These are phyloP conservation scores for Juncus effusus DNA, from an alignment of 176 grass and related monocot genomes.

Conservation along the genomic window DNA sequence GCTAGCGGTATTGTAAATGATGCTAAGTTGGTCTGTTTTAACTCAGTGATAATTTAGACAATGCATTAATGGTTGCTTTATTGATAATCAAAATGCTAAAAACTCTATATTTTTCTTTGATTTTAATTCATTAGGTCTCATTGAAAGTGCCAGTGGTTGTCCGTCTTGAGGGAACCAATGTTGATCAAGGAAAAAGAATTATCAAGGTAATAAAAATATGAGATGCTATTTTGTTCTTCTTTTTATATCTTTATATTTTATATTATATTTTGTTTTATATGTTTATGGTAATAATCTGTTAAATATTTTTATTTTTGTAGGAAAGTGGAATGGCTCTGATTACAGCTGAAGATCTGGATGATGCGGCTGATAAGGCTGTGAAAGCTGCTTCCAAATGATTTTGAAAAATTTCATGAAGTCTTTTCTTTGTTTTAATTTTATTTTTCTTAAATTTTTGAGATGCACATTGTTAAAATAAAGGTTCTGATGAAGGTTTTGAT, in stretches of 20 bases:
- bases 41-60: not conserved
- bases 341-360: conserved; percentile 96
- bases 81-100: not conserved
- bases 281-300: not conserved
- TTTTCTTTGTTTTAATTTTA: conserved; percentile 3
- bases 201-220: conserved; percentile 68
- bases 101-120: not conserved
- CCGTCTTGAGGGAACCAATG: conserved; percentile 96
- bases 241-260: no score
- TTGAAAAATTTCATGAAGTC: conserved; percentile 11
- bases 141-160: conserved; percentile 97
- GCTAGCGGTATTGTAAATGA: conserved; percentile 98
- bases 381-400: conserved; percentile 54
- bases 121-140: conserved; percentile 50
- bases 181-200: conserved; percentile 99
- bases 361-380: conserved; percentile 91
- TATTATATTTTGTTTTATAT: no score
- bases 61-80: not conserved
- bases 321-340: conserved; percentile 93
- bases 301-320: conserved; percentile 36
- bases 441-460: conserved; percentile 37
- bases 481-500: no score
- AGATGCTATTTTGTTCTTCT: not conserved
- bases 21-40: conserved; percentile 73
- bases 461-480: not conserved